Evolutionary conservation across 805 yeast species (phyloP).

Genomic region (Lipomyces starkeyi): DNA sequence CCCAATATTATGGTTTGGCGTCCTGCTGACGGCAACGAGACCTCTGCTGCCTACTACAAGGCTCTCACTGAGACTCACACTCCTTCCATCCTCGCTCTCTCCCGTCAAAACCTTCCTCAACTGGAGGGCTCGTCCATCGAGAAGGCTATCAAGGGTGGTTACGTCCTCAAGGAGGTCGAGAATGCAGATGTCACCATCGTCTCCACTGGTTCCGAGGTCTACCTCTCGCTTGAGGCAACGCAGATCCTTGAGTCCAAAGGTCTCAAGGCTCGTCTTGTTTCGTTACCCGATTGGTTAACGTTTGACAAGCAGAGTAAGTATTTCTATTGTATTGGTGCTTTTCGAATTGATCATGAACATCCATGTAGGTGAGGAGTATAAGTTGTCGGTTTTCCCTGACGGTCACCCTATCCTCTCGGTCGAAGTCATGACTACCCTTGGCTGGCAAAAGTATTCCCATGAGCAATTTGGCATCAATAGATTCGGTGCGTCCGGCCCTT

Average conservation of each 20-base stretch:
- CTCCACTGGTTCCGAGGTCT: conserved; percentile 95
- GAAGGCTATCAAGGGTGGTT: conserved; percentile 95
- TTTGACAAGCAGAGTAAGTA: conserved; percentile 71
- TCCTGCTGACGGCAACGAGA: conserved; percentile 61
- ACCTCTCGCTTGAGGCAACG: conserved; percentile 80
- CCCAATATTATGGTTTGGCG: conserved; percentile 59
- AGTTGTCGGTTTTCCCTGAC: conserved; percentile 88
- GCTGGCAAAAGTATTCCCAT: conserved; percentile 96
- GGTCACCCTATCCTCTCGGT: conserved; percentile 91
- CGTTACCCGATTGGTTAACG: conserved; percentile 90
- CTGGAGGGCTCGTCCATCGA: conserved; percentile 90
- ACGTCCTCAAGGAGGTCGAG: conserved; percentile 67
- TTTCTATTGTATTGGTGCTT: conserved; percentile 41
- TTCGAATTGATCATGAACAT: neutral
- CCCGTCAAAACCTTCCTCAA: conserved; percentile 86
- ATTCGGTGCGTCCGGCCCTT: conserved; percentile 97
- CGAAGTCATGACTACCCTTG: conserved; percentile 88
- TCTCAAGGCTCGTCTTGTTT: conserved; percentile 79
- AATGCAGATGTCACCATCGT: conserved; percentile 75
- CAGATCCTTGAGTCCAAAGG: conserved; percentile 71
- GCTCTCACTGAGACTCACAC: conserved; percentile 64
- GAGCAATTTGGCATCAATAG: conserved; percentile 94
- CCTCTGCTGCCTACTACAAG: conserved; percentile 61
- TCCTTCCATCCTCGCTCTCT: conserved; percentile 73
- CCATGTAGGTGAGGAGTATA: conserved; percentile 62